Conservation (phyloP, 139 green algal species). For the Diplosphaera chodatii region DNA sequence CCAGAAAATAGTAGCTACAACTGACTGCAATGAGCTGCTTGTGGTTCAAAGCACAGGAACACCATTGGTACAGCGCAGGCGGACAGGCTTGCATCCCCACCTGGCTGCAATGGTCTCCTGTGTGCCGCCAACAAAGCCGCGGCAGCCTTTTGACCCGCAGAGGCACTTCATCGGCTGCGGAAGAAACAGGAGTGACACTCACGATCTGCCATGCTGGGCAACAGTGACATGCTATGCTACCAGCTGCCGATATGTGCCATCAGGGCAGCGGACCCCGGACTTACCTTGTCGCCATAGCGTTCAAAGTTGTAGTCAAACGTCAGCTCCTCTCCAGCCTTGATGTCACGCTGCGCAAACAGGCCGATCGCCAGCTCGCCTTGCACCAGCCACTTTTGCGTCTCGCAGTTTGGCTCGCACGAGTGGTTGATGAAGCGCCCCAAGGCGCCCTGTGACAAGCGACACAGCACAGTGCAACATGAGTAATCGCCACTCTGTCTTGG, state of each 20-base stretch:
- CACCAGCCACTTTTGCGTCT: constrained; percentile 98
- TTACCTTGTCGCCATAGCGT: constrained; percentile 79
- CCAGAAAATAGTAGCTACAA: too few species aligned
- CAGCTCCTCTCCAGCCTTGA: constrained; percentile 76
- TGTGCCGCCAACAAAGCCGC: constrained; percentile 78
- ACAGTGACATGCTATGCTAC: too few species aligned
- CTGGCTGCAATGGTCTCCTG: constrained; percentile 16
- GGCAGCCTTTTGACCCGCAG: constrained; percentile 51
- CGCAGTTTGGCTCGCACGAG: constrained; percentile 94
- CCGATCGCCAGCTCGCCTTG: constrained; percentile 92
- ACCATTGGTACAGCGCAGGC: too few species aligned
- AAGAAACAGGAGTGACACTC: neutral
- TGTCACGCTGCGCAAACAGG: constrained; percentile 70
- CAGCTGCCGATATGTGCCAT: too few species aligned
- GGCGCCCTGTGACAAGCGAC: constrained; percentile 67
- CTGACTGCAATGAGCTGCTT: too few species aligned
- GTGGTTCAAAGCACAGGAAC: too few species aligned
- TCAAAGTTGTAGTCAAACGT: constrained; percentile 99
- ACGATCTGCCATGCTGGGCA: too few species aligned
- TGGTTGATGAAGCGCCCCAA: constrained; percentile 97
- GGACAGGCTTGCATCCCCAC: neutral
- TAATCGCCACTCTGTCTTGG: too few species aligned
- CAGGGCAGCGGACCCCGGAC: neutral
- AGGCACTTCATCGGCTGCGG: constrained; percentile 53
- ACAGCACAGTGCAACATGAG: too few species aligned